Evolutionary conservation across 2,329 filamentous ascomycete genomes (phyloP), one percentile per base, ranked within the genome.

Genomic region (Talaromyces rugulosus): DNA sequence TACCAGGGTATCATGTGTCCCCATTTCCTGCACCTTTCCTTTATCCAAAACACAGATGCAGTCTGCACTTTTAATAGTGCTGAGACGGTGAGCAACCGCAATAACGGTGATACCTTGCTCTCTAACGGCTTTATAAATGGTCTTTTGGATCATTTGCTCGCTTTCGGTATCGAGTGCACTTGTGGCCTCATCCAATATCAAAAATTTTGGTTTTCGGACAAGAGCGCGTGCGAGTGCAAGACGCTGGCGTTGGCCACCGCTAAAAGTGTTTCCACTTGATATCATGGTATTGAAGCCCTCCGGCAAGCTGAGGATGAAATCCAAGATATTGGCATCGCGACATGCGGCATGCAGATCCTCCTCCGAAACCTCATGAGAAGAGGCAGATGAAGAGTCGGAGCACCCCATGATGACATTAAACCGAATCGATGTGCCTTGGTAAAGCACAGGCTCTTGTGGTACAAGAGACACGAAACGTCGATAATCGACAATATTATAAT

Each of bases 261-360:
- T 84, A 7, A 87, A 75, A 1, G 80, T 78, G 11, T 79, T 79
- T 1, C 85, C 84, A 60, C 83, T 81, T 44, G 82, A 81, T 85
- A 75, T 18, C 77, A 61, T 61, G 0, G 87, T 90, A 12, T 88
- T 75, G 69, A 91, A 91, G 0, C 87, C 87, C 16, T 88, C 76
- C 0, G 87, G 87, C 16, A 91, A 75, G 42, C 42, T 47, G 42
- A n/a, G 75, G 66, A 91, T 88, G 28, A 84, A 85, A 31, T 90
- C 86, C 73, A 91, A 87, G 64, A 91, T 89, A 69, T 89, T 89
- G 40, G 88, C 88, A 16, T 89, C 75, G 61, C 82, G 82, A 69
- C 88, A 90, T 0, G 88, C 88, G 59, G 85, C 83, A 64, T 87
- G 81, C 53, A 91, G 86, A 53, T 90, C 87, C 7, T 78, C 82